Conservation (phyloP, 2,329 filamentous ascomycete genomes). For the Phialemonium atrogriseum region DNA sequence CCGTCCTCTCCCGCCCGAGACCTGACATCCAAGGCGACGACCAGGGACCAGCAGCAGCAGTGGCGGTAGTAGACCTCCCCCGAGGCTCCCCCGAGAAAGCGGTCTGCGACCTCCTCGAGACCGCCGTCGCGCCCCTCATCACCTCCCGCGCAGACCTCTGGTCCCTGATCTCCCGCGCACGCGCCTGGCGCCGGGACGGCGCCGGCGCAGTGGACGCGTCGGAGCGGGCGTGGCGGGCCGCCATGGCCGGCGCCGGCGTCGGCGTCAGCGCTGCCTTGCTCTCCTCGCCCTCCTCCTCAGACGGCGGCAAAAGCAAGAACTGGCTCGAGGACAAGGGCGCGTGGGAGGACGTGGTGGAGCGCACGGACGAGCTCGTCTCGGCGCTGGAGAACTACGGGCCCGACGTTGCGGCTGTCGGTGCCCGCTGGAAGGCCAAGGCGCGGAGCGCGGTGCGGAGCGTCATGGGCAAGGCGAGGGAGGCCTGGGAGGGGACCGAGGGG, state of each 20-base stretch:
- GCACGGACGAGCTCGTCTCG: slow-evolving; percentile 74
- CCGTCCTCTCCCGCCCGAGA: slow-evolving; percentile 39
- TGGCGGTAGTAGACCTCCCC: slow-evolving; percentile 29
- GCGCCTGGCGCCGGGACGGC: slow-evolving; percentile 65
- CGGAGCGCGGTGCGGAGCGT: slow-evolving; percentile 77
- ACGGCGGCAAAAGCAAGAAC: slow-evolving; percentile 31
- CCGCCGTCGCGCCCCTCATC: slow-evolving; percentile 70
- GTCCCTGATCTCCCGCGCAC: slow-evolving; percentile 62
- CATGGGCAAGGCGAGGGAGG: slow-evolving; percentile 70
- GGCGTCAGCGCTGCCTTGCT: slow-evolving; percentile 30
- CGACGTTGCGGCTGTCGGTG: slow-evolving; percentile 59
- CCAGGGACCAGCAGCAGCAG: slow-evolving; percentile 10
- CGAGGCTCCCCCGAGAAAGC: slow-evolving; percentile 54
- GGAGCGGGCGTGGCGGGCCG: slow-evolving; percentile 83
- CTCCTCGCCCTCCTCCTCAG: slow-evolving; percentile 25
- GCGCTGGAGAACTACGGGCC: slow-evolving; percentile 73
- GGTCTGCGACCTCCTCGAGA: slow-evolving; percentile 66
- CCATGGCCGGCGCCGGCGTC: slow-evolving; percentile 41
- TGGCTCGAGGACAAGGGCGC: slow-evolving; percentile 52
- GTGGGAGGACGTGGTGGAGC: slow-evolving; percentile 66
- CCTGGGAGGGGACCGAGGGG: slow-evolving; percentile 69
- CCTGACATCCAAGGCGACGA: slow-evolving; percentile 26
- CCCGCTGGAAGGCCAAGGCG: slow-evolving; percentile 83
- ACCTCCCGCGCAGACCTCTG: slow-evolving; percentile 72
- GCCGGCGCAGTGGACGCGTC: slow-evolving; percentile 69